Evolutionary conservation across 805 yeast species (phyloP).

Genomic region (Barnettozyma vustinii): DNA sequence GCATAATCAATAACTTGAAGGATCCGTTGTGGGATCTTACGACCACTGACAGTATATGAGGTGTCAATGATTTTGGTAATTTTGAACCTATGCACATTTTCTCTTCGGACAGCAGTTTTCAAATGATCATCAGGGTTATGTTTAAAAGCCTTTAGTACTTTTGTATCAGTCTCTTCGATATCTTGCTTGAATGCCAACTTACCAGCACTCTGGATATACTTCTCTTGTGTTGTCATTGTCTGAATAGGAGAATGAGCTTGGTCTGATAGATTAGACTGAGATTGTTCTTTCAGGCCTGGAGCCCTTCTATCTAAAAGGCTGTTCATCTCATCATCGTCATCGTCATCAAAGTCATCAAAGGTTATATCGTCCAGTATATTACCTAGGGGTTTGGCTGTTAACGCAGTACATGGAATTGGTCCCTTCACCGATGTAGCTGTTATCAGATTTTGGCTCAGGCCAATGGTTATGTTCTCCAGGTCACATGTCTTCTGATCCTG

Average conservation of each 20-base stretch:
- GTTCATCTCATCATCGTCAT: slow-evolving; percentile 17
- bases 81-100: slow-evolving; percentile 45
- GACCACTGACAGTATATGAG: slow-evolving; percentile 27
- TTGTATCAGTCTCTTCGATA: slow-evolving; percentile 20
- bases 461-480: neutral
- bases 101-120: slow-evolving; percentile 38
- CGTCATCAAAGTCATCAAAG: slow-evolving; percentile 10
- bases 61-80: slow-evolving; percentile 31
- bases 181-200: slow-evolving; percentile 19
- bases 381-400: slow-evolving; percentile 6
- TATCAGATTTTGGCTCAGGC: slow-evolving; percentile 5
- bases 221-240: slow-evolving; percentile 20
- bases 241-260: neutral
- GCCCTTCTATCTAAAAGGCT: slow-evolving; percentile 13
- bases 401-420: neutral
- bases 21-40: slow-evolving; percentile 42
- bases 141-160: slow-evolving; percentile 8
- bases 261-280: neutral
- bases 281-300: slow-evolving; percentile 2
- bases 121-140: slow-evolving; percentile 25
- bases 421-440: neutral
- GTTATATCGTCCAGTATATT: slow-evolving; percentile 11
- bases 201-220: slow-evolving; percentile 17
- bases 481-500: neutral
- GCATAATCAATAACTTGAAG: slow-evolving; percentile 43